Evolutionary conservation across 2,329 filamentous ascomycete genomes (phyloP).

Genomic region (Lachnellula hyalina): DNA sequence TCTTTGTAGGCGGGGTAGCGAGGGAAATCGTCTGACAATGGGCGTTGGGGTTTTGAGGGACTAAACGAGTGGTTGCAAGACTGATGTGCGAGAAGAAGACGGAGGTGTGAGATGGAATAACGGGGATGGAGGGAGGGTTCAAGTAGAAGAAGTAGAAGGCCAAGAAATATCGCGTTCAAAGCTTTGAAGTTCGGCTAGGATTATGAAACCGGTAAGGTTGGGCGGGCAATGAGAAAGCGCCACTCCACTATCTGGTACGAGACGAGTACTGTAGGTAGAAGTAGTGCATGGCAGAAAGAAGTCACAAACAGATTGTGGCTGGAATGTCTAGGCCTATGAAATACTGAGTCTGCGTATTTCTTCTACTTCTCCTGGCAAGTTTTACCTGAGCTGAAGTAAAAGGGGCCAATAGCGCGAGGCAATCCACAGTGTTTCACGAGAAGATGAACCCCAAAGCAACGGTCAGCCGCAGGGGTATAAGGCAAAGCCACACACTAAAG

Average conservation of each 20-base stretch:
- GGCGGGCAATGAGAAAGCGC: too few relatives aligned
- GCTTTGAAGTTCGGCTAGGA: background rate
- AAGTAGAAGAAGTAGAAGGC: background rate
- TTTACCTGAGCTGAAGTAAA: background rate
- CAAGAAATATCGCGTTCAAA: too few relatives aligned
- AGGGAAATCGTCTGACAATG: background rate
- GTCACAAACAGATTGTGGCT: too few relatives aligned
- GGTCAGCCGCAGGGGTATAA: background rate
- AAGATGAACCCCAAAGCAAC: background rate
- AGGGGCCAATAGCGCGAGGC: background rate
- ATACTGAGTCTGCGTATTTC: too few relatives aligned
- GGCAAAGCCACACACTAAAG: background rate
- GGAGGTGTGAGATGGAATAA: background rate
- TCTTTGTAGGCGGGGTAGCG: background rate
- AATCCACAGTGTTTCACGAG: background rate
- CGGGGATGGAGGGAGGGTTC: background rate
- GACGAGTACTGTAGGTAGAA: too few relatives aligned
- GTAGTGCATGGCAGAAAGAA: too few relatives aligned
- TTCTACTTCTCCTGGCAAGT: too few relatives aligned
- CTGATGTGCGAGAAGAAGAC: background rate
- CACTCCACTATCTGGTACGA: too few relatives aligned
- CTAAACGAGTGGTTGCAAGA: constrained; percentile 1
- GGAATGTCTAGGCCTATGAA: too few relatives aligned
- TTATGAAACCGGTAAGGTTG: too few relatives aligned
- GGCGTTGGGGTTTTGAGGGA: background rate